Evolutionary conservation across 1,139 yeast genomes (phyloP), one percentile per base, ranked within the genome.

Genomic region (Nakaseomyces delphensis): DNA sequence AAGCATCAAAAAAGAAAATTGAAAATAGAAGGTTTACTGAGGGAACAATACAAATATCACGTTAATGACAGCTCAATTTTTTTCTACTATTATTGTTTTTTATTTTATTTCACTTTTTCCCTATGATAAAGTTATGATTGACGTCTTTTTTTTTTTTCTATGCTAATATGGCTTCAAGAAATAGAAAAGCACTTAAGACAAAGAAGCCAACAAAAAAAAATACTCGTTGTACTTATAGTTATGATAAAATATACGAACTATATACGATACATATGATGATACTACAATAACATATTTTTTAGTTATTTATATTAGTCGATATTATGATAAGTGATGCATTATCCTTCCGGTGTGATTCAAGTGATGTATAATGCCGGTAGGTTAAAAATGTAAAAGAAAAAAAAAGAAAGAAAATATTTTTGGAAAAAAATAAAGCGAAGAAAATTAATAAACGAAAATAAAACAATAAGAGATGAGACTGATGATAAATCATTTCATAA

Each of bases 1-100:
- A 2, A 46, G 37, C 33, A 25, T 43, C 21, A 46, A 31, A 23
- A 37, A 36, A 14, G 36, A 32, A 18, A 3, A n/a, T 3, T 19
- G 24, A 21, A 21, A 21, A 21, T n/a, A n/a, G n/a, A n/a, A n/a
- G n/a, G n/a, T n/a, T n/a, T n/a, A n/a, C n/a, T n/a, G 10, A 23
- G 10, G 10, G 10, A 23, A 23, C 25, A 23, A 23, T 10, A 7
- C 6, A 23, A 23, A 7, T 7, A 23, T 23, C 25, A 23, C 6
- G 10, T 7, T 27, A 9, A 27, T 13, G 30, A 10, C 30, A 5
- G 14, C n/a, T 27, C 5, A 9, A 5, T 10, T 27, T 14, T 27
- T 10, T 27, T 27, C n/a, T 11, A 9, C n/a, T 11, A 9, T 27
- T 27, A 27, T 27, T 11, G 6, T 27, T 27, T 27, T 27, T 10